Percentiles rank a stretch among this genome's conserved stretches.
Evolutionary conservation across 257 asterid species (phyloP).

Genomic region (Fraxinus americana): DNA sequence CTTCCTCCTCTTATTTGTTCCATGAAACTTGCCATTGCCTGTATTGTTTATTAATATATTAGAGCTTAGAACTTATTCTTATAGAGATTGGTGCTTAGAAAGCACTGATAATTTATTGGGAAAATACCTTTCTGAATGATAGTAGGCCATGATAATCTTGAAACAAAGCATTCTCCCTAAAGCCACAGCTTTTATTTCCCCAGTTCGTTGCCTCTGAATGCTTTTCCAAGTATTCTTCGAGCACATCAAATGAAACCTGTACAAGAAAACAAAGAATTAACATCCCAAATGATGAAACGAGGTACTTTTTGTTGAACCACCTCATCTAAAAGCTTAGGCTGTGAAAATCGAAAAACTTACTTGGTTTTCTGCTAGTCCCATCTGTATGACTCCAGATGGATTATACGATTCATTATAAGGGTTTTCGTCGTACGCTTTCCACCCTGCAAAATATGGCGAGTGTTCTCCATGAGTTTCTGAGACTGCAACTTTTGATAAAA

Average conservation of each 20-base stretch:
- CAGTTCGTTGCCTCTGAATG: slow-evolving; percentile 25
- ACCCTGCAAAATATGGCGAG: slow-evolving; percentile 26
- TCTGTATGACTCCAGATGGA: slow-evolving; percentile 7
- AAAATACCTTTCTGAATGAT: slow-evolving; percentile 27
- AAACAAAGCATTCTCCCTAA: slow-evolving; percentile 26
- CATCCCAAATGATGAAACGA: background rate
- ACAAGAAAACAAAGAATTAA: background rate
- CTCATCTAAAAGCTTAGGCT: background rate
- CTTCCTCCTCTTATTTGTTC: slow-evolving; percentile 33
- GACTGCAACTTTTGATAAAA: slow-evolving; percentile 40
- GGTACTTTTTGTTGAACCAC: background rate
- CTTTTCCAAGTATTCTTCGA: slow-evolving; percentile 27
- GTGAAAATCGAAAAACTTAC: slow-evolving; percentile 11
- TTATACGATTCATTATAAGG: slow-evolving; percentile 3
- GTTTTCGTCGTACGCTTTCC: slow-evolving; percentile 17
- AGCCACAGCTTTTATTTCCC: slow-evolving; percentile 22
- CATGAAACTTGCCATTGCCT: slow-evolving; percentile 39
- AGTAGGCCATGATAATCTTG: slow-evolving; percentile 39
- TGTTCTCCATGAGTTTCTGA: slow-evolving; percentile 59
- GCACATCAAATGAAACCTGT: slow-evolving; percentile 30
- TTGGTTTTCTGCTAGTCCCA: slow-evolving; percentile 46
- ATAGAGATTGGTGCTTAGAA: background rate
- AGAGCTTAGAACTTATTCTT: background rate
- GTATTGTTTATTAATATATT: background rate
- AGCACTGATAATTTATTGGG: background rate